Base-by-base conservation (phyloP, 495 filamentous ascomycete genomes). In the Acidiella bohemica region DNA sequence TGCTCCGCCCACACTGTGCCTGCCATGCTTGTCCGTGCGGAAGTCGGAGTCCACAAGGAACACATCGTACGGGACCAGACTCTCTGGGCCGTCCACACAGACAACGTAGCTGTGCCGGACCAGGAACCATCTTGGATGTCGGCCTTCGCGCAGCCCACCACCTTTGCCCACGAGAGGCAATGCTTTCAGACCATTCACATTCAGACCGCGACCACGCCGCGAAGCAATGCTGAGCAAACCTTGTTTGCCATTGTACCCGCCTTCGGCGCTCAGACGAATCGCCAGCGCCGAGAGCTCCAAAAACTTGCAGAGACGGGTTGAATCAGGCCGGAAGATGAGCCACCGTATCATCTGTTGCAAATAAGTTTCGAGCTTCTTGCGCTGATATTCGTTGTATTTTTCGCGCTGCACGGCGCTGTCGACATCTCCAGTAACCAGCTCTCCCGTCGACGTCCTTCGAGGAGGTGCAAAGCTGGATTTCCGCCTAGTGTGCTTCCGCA, bases 41-140 rank as follows among this genome's bases (percentile, higher is more conserved):
- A 95, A 97, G 44, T 75, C 71, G 1, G 81, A 65, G 52, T 97
- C 90, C 16, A 94, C 81, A 6, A 97, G 70, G 55, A 96, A 94
- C 47, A 97, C 90, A 62, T 97, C 90, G 55, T 95, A 96, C 28
- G 96, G 93, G 55, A 93, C 92, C 87, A 95, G 93, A 49, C 87
- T 87, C 51, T 96, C 88, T 9, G 90, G 90, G 0, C 87, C 94
- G 55, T 97, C 87, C 29, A 96, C 86, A 48, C 92, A 96, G 39
- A 93, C 88, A 41, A 97, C 78, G 51, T 95, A 97, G 59, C 84
- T 93, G 57, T 96, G 87, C 32, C 90, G 69, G n/a, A 97, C 88
- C 23, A 93, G 66, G 58, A 97, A 97, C 90, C 90, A 97, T 58
- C 94, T 94, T 5, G 86, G 84, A 40, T 70, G 75, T 60, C 94